Conservation (phyloP, 495 filamentous ascomycete genomes). For the Tuber magnatum region DNA sequence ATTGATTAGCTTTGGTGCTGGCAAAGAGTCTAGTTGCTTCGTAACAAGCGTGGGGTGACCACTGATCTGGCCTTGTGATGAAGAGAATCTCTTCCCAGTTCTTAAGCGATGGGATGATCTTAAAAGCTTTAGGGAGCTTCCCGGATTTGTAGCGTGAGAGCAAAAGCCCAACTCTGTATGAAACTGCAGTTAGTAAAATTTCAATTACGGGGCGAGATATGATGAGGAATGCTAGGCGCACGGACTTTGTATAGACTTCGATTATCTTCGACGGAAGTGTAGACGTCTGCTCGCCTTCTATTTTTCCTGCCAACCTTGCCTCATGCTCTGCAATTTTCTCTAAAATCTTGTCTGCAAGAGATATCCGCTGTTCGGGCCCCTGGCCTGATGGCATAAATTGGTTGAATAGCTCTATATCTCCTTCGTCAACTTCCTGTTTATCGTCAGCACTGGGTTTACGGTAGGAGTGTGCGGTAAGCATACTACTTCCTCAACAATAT, state of each 20-base stretch:
- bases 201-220: background rate
- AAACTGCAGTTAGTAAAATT: conserved; percentile 10
- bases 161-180: conserved; percentile 66
- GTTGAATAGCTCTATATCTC: conserved; percentile 82
- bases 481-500: conserved; percentile 63
- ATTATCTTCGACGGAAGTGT: conserved; percentile 84
- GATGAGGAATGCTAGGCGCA: conserved; percentile 6
- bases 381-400: conserved; percentile 64
- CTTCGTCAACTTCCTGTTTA: conserved; percentile 72
- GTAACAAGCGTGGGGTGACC: conserved; percentile 82
- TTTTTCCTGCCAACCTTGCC: conserved; percentile 51
- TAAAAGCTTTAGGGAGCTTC: conserved; percentile 92
- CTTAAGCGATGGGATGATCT: conserved; percentile 84
- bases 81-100: conserved; percentile 81
- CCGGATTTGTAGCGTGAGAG: conserved; percentile 91
- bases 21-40: conserved; percentile 85
- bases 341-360: conserved; percentile 84
- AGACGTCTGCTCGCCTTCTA: conserved; percentile 64
- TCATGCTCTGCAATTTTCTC: conserved; percentile 92
- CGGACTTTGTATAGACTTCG: conserved; percentile 86
- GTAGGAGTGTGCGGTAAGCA: conserved; percentile 16
- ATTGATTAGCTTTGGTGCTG: conserved; percentile 64
- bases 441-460: conserved; percentile 1
- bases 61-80: conserved; percentile 71
- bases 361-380: conserved; percentile 55